These are phyloP conservation scores for Hygrophoropsis aurantiaca DNA, from an alignment of 768 basidiomycete genomes.

Conservation along the genomic window DNA sequence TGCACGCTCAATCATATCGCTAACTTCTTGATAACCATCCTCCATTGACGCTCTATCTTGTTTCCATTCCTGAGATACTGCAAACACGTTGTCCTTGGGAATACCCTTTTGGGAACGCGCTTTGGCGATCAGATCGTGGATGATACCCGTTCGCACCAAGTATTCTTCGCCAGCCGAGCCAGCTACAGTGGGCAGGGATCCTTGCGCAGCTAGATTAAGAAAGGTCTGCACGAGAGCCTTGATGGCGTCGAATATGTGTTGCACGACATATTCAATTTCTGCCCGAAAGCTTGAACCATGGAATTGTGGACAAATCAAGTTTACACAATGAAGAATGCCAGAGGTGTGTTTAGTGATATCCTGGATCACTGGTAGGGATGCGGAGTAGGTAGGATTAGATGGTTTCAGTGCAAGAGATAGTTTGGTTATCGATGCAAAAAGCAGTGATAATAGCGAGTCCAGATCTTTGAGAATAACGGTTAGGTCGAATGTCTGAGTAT, in stretches of 20 bases:
- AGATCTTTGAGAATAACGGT: constrained; percentile 53
- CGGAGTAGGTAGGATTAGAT: constrained; percentile 48
- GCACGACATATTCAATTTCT: constrained; percentile 41
- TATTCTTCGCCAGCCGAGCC: constrained; percentile 43
- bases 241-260: constrained; percentile 44
- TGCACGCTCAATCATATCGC: constrained; percentile 48
- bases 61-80: constrained; percentile 53
- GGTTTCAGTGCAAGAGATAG: constrained; percentile 64
- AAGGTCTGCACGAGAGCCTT: constrained; percentile 45
- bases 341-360: constrained; percentile 51
- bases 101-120: constrained; percentile 48
- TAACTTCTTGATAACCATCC: constrained; percentile 61
- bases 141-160: constrained; percentile 53
- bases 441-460: constrained; percentile 53
- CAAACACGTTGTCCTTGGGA: constrained; percentile 54
- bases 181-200: constrained; percentile 14
- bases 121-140: constrained; percentile 59
- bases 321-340: constrained; percentile 50
- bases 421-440: constrained; percentile 60
- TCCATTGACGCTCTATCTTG: constrained; percentile 55
- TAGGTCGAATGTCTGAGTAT: constrained; percentile 24
- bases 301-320: constrained; percentile 36
- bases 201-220: constrained; percentile 31
- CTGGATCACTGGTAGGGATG: constrained; percentile 50
- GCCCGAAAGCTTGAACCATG: constrained; percentile 49